phyloP scores from a whole-genome alignment of 1,284 basidiomycete species.

The Sporisorium graminicola region DNA sequence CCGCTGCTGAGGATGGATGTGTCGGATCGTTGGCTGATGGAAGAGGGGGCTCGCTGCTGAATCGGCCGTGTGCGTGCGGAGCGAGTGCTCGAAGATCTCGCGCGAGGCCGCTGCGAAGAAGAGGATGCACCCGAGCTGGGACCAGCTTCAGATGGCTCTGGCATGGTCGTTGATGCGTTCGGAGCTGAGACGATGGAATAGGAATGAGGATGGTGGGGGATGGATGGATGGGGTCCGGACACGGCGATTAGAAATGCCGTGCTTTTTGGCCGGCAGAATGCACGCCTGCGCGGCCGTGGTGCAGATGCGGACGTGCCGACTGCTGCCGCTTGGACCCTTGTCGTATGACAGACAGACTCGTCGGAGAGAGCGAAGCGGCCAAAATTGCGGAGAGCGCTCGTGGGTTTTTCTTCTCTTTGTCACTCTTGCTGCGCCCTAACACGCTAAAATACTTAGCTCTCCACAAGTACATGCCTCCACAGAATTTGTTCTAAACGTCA shows the following conservation, averaged over 20 bases:
- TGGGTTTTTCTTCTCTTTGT: neutral
- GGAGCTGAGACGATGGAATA: neutral
- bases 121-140: conserved; percentile 17
- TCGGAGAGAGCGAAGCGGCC: neutral
- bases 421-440: neutral
- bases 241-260: neutral
- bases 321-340: conserved; percentile 16
- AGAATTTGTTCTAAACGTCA: neutral
- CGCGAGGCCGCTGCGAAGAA: conserved; percentile 11
- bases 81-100: conserved; percentile 32
- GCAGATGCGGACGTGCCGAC: conserved; percentile 18
- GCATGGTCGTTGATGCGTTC: conserved; percentile 7
- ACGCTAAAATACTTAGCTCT: no score
- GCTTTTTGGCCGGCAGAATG: neutral
- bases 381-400: neutral
- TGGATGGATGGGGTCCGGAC: conserved; percentile 6
- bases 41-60: conserved; percentile 30
- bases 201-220: neutral
- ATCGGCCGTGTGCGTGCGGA: conserved; percentile 18
- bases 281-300: neutral
- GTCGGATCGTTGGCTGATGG: conserved; percentile 47
- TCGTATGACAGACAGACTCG: conserved; percentile 7
- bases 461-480: neutral
- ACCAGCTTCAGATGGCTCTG: conserved; percentile 27
- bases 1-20: conserved; percentile 42